These are phyloP conservation scores for Aspergillus candidus DNA, from an alignment of 2,329 filamentous ascomycete species.

Conservation along the genomic window DNA sequence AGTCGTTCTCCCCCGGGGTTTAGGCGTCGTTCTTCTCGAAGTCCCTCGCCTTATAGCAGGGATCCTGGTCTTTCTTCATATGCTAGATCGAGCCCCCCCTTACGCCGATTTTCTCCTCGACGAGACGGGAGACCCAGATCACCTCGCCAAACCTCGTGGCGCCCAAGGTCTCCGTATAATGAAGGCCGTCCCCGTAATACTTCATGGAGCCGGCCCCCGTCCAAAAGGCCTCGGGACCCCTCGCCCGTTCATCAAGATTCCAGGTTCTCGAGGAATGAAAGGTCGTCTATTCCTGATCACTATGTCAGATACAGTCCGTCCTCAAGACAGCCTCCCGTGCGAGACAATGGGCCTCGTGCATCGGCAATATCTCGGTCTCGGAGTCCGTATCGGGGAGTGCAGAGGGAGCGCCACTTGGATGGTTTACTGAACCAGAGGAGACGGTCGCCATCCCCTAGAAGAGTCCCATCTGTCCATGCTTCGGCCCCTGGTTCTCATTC, in stretches of 20 bases:
- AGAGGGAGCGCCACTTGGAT: slow-evolving; percentile 43
- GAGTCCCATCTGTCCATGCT: slow-evolving; percentile 40
- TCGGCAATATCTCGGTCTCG: slow-evolving; percentile 44
- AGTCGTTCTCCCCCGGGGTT: slow-evolving; percentile 39
- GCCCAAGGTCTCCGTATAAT: slow-evolving; percentile 36
- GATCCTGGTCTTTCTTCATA: slow-evolving; percentile 28
- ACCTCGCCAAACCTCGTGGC: slow-evolving; percentile 30
- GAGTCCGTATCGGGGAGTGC: slow-evolving; percentile 48
- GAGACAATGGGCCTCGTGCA: slow-evolving; percentile 30
- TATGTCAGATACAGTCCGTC: slow-evolving; percentile 41
- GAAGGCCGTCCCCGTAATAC: slow-evolving; percentile 26
- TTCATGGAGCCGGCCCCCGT: slow-evolving; percentile 27
- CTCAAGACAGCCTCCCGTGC: slow-evolving; percentile 28
- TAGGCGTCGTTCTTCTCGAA: slow-evolving; percentile 40
- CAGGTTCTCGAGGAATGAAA: slow-evolving; percentile 30
- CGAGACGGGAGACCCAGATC: slow-evolving; percentile 36
- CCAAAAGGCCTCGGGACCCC: slow-evolving; percentile 31
- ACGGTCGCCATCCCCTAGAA: slow-evolving; percentile 48
- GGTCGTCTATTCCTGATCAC: slow-evolving; percentile 24
- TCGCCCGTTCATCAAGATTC: slow-evolving; percentile 31
- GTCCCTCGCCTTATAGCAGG: slow-evolving; percentile 34
- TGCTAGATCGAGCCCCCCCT: slow-evolving; percentile 32
- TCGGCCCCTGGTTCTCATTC: slow-evolving; percentile 50
- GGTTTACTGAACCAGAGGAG: slow-evolving; percentile 45
- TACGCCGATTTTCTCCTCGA: slow-evolving; percentile 37